phyloP scores from a whole-genome alignment of 2,329 filamentous ascomycete genomes.

The Parafenestella ontariensis region DNA sequence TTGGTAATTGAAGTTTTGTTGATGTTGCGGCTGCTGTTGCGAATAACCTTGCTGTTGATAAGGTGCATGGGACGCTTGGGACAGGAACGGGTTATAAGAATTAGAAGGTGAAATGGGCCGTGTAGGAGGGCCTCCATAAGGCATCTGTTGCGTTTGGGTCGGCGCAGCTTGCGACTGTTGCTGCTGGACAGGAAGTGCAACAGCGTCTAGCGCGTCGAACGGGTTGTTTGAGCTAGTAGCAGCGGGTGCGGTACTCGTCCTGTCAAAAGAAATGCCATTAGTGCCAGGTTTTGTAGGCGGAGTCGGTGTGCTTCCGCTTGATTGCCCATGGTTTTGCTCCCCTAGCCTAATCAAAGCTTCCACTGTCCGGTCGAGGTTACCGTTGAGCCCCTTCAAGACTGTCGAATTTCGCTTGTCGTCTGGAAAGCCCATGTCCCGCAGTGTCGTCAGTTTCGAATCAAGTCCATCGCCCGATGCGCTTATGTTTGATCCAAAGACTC shows the following conservation, averaged over 20 bases:
- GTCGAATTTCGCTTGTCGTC: conserved; percentile 83
- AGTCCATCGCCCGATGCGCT: conserved; percentile 63
- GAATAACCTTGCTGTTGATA: conserved; percentile 28
- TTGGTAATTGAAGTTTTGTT: conserved; percentile 22
- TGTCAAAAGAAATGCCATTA: conserved; percentile 56
- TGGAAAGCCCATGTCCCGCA: conserved; percentile 90
- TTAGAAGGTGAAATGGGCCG: conserved; percentile 46
- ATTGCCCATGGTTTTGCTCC: conserved; percentile 57
- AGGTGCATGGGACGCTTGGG: conserved; percentile 42
- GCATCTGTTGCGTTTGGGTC: conserved; percentile 41
- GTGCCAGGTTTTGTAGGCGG: conserved; percentile 57
- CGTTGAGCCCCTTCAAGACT: conserved; percentile 81
- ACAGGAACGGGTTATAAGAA: conserved; percentile 75
- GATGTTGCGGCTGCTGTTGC: conserved; percentile 27
- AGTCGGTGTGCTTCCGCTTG: conserved; percentile 57
- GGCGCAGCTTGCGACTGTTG: conserved; percentile 37
- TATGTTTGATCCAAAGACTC: conserved; percentile 72
- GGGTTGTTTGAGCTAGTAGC: conserved; percentile 47
- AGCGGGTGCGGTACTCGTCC: conserved; percentile 38
- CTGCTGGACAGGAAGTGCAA: conserved; percentile 29
- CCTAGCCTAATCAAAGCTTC: conserved; percentile 85
- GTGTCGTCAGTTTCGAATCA: conserved; percentile 76
- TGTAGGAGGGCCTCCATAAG: conserved; percentile 26
- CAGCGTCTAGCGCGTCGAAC: conserved; percentile 53
- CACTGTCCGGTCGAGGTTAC: conserved; percentile 84